A percentile compares a stretch with the other conserved stretches of the same genome.
Evolutionary conservation across 129 eudicot species (phyloP).

Genomic region (Solidago caesia): DNA sequence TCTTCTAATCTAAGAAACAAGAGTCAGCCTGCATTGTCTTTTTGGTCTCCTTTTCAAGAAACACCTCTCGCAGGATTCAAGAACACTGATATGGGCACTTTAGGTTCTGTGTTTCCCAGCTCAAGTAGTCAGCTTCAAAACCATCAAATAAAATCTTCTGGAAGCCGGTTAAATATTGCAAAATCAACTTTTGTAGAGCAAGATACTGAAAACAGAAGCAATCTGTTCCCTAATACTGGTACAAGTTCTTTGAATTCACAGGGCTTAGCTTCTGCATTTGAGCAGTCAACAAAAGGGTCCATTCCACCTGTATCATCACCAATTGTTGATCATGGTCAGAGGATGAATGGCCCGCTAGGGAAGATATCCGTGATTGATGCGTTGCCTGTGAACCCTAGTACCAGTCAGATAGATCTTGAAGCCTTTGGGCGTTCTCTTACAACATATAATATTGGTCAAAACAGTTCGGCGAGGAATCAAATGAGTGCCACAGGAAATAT

Average conservation of each 20-base stretch:
- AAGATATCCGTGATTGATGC: conserved; percentile 28
- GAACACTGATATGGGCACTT: conserved; percentile 34
- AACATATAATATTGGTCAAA: conserved; percentile 46
- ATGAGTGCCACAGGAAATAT: conserved; percentile 43
- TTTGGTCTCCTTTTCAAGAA: conserved; percentile 34
- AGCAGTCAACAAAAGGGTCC: conserved; percentile 23
- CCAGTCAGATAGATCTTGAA: conserved; percentile 58
- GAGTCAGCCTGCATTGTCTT: conserved; percentile 34
- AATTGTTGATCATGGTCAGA: conserved; percentile 29
- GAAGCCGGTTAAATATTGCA: conserved; percentile 33
- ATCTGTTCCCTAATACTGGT: conserved; percentile 25
- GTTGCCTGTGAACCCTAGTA: conserved; percentile 16
- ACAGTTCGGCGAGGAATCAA: conserved; percentile 57
- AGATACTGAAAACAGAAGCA: conserved; percentile 31
- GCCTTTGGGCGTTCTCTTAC: conserved; percentile 75
- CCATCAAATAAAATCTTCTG: conserved; percentile 35
- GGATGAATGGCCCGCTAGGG: conserved; percentile 36
- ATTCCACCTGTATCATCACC: background rate
- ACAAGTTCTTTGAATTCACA: too few relatives aligned
- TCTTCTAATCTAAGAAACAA: conserved; percentile 41
- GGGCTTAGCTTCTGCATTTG: conserved; percentile 19
- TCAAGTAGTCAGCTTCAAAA: conserved; percentile 48
- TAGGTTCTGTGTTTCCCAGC: conserved; percentile 38
- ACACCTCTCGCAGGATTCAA: conserved; percentile 31
- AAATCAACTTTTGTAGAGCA: conserved; percentile 48